Evolutionary conservation across 176 grass and related monocot genomes (phyloP), one percentile per base, ranked within the genome.

Genomic region (Coix lacrymajobi): DNA sequence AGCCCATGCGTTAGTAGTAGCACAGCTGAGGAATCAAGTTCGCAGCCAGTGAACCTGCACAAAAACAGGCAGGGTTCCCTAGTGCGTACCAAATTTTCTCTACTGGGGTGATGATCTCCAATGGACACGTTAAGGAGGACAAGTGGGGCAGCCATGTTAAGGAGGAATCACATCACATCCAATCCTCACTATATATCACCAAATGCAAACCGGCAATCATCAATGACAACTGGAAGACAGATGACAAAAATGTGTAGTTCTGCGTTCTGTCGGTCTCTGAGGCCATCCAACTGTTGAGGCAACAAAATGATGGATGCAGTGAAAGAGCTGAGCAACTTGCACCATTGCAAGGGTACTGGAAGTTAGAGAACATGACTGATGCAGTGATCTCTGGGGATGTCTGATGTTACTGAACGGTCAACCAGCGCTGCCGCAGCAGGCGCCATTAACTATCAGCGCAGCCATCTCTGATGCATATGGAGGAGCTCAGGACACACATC

Each of bases 371-470:
- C 37, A 76, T 73, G 38, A 76, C 22, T 62, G 71, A 87, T 82
- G 71, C 85, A 82, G 62, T 87, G 48, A 87, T 81, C 85, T 81
- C 78, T 87, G 78, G 85, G 85, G 78, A 87, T 82, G 38, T 87
- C 78, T 87, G 85, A 76, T 80, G 14, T 81, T 81, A 81, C 69
- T 75, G 85, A 69, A 56, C 52, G 48, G 71, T 87, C 85, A 87
- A 87, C 85, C 71, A 82, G 82, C 79, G 45, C 62, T 82, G 72
- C 66, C 64, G 71, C 61, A 67, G 86, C 82, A 79, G 64, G 19
- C 29, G 30, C 51, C 79, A 87, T 69, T 75, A 81, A 87, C 78
- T 76, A 69, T 76, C 85, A 68, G 36, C 0, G 48, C 44, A 80
- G 61, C 69, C 51, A 66, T 80, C 41, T 85, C 69, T 84, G 39